Conservation (phyloP, 441 rosid species). For the Pelargonium australe region DNA sequence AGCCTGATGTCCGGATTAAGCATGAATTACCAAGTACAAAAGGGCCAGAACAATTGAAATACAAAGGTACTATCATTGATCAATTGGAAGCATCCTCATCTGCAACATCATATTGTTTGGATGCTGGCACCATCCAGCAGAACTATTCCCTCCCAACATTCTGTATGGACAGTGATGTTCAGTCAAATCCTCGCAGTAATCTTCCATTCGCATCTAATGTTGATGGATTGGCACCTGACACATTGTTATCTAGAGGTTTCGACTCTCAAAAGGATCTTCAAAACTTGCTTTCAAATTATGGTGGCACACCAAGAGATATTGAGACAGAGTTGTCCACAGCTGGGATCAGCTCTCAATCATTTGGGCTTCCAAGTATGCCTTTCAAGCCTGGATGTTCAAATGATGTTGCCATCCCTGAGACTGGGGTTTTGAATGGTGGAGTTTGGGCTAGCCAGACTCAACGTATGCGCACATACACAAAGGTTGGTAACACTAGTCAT, state of each 20-base stretch:
- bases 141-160: slow-evolving; percentile 59
- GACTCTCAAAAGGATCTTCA: slow-evolving; percentile 94
- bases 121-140: slow-evolving; percentile 62
- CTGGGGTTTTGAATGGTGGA: slow-evolving; percentile 70
- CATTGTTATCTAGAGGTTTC: slow-evolving; percentile 62
- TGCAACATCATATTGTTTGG: slow-evolving; percentile 90
- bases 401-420: slow-evolving; percentile 62
- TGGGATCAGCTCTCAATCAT: slow-evolving; percentile 81
- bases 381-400: slow-evolving; percentile 70
- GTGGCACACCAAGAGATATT: slow-evolving; percentile 66
- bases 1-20: slow-evolving; percentile 50
- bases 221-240: slow-evolving; percentile 66
- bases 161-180: slow-evolving; percentile 71
- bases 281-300: slow-evolving; percentile 76
- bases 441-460: slow-evolving; percentile 80
- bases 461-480: slow-evolving; percentile 85
- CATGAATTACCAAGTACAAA: slow-evolving; percentile 52
- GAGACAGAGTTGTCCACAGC: slow-evolving; percentile 92
- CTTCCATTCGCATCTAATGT: slow-evolving; percentile 58
- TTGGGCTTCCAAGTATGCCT: slow-evolving; percentile 72
- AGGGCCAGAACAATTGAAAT: slow-evolving; percentile 54
- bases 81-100: slow-evolving; percentile 89
- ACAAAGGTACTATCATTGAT: slow-evolving; percentile 56
- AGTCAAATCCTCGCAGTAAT: slow-evolving; percentile 49
- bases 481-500: slow-evolving; percentile 41